phyloP scores from a whole-genome alignment of 2,329 filamentous ascomycete species.

The Zymoseptoria passerinii region DNA sequence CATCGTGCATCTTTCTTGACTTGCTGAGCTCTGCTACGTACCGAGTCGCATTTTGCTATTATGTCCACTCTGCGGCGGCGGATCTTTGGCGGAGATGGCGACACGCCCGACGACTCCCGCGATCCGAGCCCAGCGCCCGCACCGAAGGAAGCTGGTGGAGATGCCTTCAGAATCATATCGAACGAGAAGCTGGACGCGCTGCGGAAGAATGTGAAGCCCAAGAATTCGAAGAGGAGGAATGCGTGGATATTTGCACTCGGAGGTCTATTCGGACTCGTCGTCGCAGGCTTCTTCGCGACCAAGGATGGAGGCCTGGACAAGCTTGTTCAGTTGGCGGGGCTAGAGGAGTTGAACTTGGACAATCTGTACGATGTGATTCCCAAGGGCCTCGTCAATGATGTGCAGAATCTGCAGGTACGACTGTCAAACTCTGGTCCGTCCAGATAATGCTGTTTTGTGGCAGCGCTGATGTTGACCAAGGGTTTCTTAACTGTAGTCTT shows the following conservation, averaged over 20 bases:
- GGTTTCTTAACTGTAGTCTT: slow-evolving; percentile 49
- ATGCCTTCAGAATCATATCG: slow-evolving; percentile 45
- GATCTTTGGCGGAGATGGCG: slow-evolving; percentile 27
- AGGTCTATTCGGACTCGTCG: slow-evolving; percentile 80
- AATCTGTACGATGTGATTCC: slow-evolving; percentile 80
- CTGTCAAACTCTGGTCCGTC: background rate
- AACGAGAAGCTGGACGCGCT: slow-evolving; percentile 42
- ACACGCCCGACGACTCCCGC: slow-evolving; percentile 30
- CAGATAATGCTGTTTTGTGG: background rate
- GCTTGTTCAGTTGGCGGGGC: slow-evolving; percentile 71
- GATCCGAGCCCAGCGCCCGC: slow-evolving; percentile 33
- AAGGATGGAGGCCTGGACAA: slow-evolving; percentile 56
- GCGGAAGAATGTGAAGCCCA: slow-evolving; percentile 28
- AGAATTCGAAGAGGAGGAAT: slow-evolving; percentile 57
- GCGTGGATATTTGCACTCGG: slow-evolving; percentile 81
- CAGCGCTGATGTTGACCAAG: slow-evolving; percentile 25
- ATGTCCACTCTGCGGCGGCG: slow-evolving; percentile 30
- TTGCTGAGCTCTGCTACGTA: background rate
- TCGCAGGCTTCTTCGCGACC: slow-evolving; percentile 81
- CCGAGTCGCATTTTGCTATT: background rate
- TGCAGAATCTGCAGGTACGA: slow-evolving; percentile 71
- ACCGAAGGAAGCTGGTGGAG: slow-evolving; percentile 25
- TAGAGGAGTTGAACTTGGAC: slow-evolving; percentile 68
- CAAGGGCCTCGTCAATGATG: slow-evolving; percentile 75
- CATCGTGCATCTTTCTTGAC: background rate